A percentile compares a stretch with the other conserved stretches of the same genome.
Conservation (phyloP, 768 basidiomycete species). For the Daedaleopsis nitida region DNA sequence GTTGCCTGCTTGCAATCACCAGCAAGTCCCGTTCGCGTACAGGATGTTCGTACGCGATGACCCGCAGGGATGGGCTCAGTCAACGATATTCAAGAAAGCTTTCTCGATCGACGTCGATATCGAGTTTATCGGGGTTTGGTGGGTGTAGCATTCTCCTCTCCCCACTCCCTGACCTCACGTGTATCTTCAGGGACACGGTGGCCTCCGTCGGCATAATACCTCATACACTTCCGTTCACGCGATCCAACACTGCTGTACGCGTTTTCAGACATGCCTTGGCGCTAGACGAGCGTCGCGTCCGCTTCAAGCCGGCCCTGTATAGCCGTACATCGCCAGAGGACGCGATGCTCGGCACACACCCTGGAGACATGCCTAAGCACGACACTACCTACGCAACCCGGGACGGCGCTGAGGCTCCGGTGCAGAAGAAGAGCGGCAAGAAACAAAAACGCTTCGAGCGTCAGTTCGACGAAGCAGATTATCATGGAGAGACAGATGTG, state of each 20-base stretch:
- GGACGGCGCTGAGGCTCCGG: not conserved
- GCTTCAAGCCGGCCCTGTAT: constrained; percentile 44
- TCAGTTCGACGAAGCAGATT: constrained; percentile 43
- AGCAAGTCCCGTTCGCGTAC: constrained; percentile 80
- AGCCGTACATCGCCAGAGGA: constrained; percentile 37
- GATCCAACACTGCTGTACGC: constrained; percentile 58
- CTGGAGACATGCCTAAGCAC: constrained; percentile 48
- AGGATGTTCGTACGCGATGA: constrained; percentile 69
- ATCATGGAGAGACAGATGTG: constrained; percentile 50
- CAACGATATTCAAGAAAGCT: constrained; percentile 68
- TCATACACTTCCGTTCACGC: constrained; percentile 64
- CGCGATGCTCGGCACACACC: constrained; percentile 45
- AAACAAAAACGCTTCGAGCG: constrained; percentile 31
- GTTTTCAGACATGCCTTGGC: constrained; percentile 73
- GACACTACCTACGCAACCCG: constrained; percentile 15
- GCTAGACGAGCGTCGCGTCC: constrained; percentile 67
- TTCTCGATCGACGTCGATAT: constrained; percentile 78
- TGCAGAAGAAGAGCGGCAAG: constrained; percentile 18
- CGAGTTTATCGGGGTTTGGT: constrained; percentile 79
- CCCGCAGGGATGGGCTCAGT: constrained; percentile 60
- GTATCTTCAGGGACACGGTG: constrained; percentile 65
- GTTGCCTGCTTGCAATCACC: constrained; percentile 67
- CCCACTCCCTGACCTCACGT: not conserved
- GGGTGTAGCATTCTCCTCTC: not conserved
- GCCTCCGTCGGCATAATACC: constrained; percentile 67